Evolutionary conservation across 1,139 yeast genomes (phyloP), one percentile per base, ranked within the genome.

Genomic region (Nakaseomyces delphensis): DNA sequence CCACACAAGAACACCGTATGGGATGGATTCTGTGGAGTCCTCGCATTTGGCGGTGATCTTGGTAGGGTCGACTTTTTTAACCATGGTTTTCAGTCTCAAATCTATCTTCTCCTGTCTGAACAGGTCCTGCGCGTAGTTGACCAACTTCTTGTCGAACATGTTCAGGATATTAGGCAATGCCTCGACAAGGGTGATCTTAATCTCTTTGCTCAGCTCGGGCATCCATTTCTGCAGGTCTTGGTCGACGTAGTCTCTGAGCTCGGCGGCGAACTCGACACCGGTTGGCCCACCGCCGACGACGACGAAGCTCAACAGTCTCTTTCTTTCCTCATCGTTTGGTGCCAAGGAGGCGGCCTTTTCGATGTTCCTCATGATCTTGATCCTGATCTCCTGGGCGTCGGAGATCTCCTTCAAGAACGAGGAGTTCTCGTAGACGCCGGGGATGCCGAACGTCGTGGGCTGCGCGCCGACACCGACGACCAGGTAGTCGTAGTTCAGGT

Each of bases 251-350:
- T 89, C 97, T 66, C 84, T 94, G 56, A 89, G 69, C 67, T 89
- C 96, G 58, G 95, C 96, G 52, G 96, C 95, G 58, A 84, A 83
- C 65, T 87, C 96, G 49, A 87, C 96, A 67, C 96, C 96, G 43
- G 96, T 87, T 60, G 96, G 95, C 49, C 96, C 96, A 63, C 96
- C 96, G 55, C 96, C 96, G 51, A 89, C 93, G 48, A 86, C 91
- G 47, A 86, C 87, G 54, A 87, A 79, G 50, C 81, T 81, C 55
- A 86, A 73, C 55, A 86, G 72, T 63, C 93, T 74, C 69, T 80
- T 77, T 66, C 95, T 77, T 63, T 83, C 91, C 25, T 79, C 79
- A 55, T 82, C 86, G 47, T 76, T 82, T 51, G 73, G 70, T 40
- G 89, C 83, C 61, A 82, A 74, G 57, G 82, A 74, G 50, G 84